phyloP scores from a whole-genome alignment of 2,329 filamentous ascomycete genomes.

The Aspergillus flavus region DNA sequence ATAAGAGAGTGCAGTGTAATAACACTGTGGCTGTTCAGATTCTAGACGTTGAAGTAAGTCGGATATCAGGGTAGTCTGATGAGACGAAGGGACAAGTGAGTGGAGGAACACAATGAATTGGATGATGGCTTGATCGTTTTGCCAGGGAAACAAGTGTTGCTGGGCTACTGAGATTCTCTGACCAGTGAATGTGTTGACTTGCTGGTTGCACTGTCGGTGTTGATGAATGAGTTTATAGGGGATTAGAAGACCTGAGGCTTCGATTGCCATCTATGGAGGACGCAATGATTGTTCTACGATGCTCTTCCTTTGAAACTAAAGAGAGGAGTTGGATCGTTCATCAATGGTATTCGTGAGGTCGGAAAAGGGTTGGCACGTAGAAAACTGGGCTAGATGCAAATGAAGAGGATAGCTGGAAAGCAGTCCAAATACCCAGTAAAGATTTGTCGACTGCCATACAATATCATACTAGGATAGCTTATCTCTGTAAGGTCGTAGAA shows the following conservation, averaged over 20 bases:
- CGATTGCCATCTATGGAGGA: too few relatives aligned
- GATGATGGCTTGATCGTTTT: not conserved
- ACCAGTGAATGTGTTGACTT: not conserved
- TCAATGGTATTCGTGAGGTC: not conserved
- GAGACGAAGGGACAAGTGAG: not conserved
- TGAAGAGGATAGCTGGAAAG: not conserved
- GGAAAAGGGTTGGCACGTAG: not conserved
- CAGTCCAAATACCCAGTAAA: not conserved
- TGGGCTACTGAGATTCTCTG: not conserved
- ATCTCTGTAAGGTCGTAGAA: not conserved
- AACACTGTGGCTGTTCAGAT: not conserved
- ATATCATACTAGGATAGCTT: not conserved
- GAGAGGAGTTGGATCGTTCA: too few relatives aligned
- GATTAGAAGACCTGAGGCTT: not conserved
- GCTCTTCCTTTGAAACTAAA: too few relatives aligned
- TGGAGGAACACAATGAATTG: not conserved
- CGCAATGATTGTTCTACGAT: too few relatives aligned
- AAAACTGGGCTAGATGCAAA: not conserved
- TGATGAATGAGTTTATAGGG: not conserved
- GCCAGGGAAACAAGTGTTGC: not conserved
- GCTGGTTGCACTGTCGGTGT: not conserved
- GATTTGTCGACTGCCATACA: not conserved
- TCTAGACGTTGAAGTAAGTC: not conserved
- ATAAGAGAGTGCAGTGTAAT: not conserved
- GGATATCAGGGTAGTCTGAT: not conserved